Conservation (phyloP, 371 early-diverging fungal species). For the Mortierella sp. region DNA sequence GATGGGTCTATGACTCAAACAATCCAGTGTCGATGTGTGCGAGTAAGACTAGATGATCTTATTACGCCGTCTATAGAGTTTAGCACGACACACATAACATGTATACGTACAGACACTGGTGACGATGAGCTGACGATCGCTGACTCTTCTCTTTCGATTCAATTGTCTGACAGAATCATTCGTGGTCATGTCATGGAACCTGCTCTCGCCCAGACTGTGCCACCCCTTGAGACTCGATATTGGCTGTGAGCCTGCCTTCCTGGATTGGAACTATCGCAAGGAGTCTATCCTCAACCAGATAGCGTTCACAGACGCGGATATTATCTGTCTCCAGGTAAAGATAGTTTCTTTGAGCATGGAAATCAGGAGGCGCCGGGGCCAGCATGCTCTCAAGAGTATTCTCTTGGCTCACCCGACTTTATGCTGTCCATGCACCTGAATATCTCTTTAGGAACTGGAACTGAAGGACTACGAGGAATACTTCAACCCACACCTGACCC, state of each 20-base stretch:
- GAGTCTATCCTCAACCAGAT: slow-evolving; percentile 49
- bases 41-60: slow-evolving; percentile 24
- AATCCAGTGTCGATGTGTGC: slow-evolving; percentile 47
- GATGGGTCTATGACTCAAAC: slow-evolving; percentile 46
- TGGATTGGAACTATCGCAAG: slow-evolving; percentile 54
- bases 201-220: slow-evolving; percentile 50
- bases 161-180: slow-evolving; percentile 36
- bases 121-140: no score
- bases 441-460: slow-evolving; percentile 52
- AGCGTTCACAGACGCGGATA: slow-evolving; percentile 45
- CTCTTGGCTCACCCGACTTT: no score
- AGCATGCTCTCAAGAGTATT: no score
- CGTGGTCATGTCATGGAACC: slow-evolving; percentile 55
- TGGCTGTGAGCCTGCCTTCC: slow-evolving; percentile 29
- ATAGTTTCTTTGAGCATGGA: background rate
- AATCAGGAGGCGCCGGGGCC: background rate
- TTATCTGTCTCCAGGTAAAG: slow-evolving; percentile 48
- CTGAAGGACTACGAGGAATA: slow-evolving; percentile 47
- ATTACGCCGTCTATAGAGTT: background rate
- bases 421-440: background rate
- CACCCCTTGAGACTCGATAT: slow-evolving; percentile 39
- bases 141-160: background rate
- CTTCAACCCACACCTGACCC: slow-evolving; percentile 39
- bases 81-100: background rate
- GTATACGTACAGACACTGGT: no score